phyloP scores from a whole-genome alignment of 176 grass and related monocot genomes.

The Oryza longistaminata region DNA sequence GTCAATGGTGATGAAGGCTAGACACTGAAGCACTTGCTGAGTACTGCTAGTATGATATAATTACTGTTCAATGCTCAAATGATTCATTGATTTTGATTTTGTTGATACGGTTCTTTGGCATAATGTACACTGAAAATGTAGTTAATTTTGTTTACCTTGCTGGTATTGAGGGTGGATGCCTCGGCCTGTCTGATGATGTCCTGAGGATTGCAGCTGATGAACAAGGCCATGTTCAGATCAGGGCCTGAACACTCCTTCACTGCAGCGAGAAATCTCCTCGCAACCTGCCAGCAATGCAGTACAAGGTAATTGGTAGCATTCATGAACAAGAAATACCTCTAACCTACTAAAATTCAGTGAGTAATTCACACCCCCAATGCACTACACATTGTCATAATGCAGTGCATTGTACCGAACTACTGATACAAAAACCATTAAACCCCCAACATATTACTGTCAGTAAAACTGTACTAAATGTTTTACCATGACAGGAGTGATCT shows the following conservation, averaged over 20 bases:
- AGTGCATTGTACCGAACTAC: neutral
- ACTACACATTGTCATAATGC: neutral
- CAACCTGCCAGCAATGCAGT: slow-evolving; percentile 45
- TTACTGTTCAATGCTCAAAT: too few species aligned
- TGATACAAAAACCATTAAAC: neutral
- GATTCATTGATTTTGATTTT: neutral
- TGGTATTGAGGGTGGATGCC: slow-evolving; percentile 61
- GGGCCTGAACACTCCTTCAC: slow-evolving; percentile 51
- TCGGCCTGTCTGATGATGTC: slow-evolving; percentile 70
- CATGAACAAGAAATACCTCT: neutral
- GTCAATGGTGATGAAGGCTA: neutral
- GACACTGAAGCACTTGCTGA: neutral
- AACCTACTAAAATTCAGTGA: slow-evolving; percentile 6
- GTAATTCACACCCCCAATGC: neutral
- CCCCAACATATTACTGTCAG: neutral
- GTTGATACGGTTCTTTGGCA: neutral
- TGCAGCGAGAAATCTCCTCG: slow-evolving; percentile 65
- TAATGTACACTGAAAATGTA: neutral
- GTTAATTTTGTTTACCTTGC: slow-evolving; percentile 43
- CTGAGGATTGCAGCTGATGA: slow-evolving; percentile 61
- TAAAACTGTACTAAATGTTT: neutral
- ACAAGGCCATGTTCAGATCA: slow-evolving; percentile 66
- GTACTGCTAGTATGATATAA: neutral
- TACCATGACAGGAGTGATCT: slow-evolving; percentile 66
- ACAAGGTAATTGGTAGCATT: neutral